Base-by-base conservation (phyloP, 208 protist species). In the Trypanosoma platydactyli region DNA sequence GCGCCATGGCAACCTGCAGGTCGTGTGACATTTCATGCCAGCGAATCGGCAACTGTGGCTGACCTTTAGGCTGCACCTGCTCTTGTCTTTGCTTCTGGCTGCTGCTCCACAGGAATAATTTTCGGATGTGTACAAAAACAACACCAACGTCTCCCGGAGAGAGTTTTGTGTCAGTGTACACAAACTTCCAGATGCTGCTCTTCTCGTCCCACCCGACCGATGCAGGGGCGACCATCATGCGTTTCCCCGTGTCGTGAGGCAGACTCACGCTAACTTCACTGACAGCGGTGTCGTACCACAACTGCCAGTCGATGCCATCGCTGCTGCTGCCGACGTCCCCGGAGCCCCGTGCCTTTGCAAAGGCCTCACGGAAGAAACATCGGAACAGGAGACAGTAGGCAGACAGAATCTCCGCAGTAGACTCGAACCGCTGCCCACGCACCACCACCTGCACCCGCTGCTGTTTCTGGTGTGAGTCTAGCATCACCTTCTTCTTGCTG, bases 11-110 rank as follows among this genome's bases (percentile, higher is more conserved):
- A 12, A 84, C 45, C 64, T 93, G 89, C 46, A 81, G 61, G 33
- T 91, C 84, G 50, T 81, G 84, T 57, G 63, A 61, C 69, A 95
- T 77, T 67, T 95, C 89, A 13, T 61, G 33, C 87, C 89, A 95
- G 27, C 89, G 84, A 35, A 91, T 66, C 6, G 89, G 64, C 18
- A 78, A 48, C 54, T 78, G 42, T 48, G 84, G 62, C 50, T 62
- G 48, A 18, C 13, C 4, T 27, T 51, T 56, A 50, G 20, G 51
- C 60, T n/a, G 22, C 30, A 15, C 33, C 50, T 57, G 35, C 29
- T 45, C 0, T 44, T 53, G 48, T 18, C 29, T 33, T 70, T 53
- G 29, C 20, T 48, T 59, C 35, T 41, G 15, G 11, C 57, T 76
- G 6, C 41, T 52, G 27, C 38, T 64, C 66, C 66, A 71, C 3